phyloP scores from a whole-genome alignment of 768 basidiomycete genomes.

The Pleurotus giganteus region DNA sequence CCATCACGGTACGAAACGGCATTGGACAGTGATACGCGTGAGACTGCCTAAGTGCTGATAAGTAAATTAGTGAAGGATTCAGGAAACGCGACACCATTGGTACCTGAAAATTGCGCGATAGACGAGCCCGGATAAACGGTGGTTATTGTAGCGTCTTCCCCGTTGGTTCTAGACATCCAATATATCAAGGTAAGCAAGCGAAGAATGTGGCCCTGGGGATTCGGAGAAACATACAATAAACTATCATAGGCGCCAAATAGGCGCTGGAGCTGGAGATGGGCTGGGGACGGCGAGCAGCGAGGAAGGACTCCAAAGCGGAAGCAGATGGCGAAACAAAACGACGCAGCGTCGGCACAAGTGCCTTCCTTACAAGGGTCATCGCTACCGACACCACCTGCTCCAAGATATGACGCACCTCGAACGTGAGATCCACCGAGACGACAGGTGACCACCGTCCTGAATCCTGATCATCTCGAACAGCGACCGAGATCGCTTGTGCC shows the following conservation, averaged over 20 bases:
- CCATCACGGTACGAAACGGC: not conserved
- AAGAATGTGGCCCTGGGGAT: not conserved
- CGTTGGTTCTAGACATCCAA: too few species aligned
- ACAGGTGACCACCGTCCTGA: not conserved
- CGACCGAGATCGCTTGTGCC: not conserved
- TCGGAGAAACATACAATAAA: not conserved
- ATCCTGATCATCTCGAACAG: not conserved
- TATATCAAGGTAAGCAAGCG: not conserved
- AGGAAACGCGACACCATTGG: not conserved
- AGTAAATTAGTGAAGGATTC: not conserved
- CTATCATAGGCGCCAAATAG: too few species aligned
- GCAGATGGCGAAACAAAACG: too few species aligned
- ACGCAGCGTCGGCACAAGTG: not conserved
- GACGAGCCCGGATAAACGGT: conserved; percentile 11
- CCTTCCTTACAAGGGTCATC: not conserved
- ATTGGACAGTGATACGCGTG: not conserved
- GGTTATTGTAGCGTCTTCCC: not conserved
- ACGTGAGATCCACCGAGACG: not conserved
- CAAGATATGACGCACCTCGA: not conserved
- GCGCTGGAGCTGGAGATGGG: not conserved
- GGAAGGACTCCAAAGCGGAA: too few species aligned
- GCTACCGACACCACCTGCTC: too few species aligned
- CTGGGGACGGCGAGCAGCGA: not conserved
- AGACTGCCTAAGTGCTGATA: not conserved
- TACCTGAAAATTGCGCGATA: not conserved